Percentiles rank a stretch among this genome's conserved stretches.
Evolutionary conservation across 2,329 filamentous ascomycete genomes (phyloP).

Genomic region (Sclerotinia borealis): DNA sequence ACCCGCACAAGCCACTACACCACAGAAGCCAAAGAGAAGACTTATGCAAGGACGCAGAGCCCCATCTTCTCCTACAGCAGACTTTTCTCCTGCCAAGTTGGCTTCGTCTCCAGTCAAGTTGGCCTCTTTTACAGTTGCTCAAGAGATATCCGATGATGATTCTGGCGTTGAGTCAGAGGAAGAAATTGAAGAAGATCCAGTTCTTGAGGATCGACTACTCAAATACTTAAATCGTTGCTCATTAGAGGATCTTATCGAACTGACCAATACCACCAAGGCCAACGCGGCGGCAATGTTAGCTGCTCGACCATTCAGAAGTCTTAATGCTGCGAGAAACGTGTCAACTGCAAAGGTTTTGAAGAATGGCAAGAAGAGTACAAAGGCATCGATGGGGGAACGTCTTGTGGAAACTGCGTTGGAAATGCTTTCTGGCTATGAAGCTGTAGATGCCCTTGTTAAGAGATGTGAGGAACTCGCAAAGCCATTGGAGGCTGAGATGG

Average conservation of each 20-base stretch:
- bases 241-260: constrained; percentile 69
- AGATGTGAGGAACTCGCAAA: constrained; percentile 69
- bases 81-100: constrained; percentile 21
- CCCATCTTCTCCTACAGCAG: constrained; percentile 22
- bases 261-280: constrained; percentile 67
- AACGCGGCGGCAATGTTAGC: constrained; percentile 64
- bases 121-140: constrained; percentile 17
- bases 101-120: constrained; percentile 20
- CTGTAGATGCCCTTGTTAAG: constrained; percentile 75
- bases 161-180: constrained; percentile 27
- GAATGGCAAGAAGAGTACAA: constrained; percentile 43
- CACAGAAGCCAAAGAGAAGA: constrained; percentile 30
- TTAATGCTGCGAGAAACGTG: constrained; percentile 62
- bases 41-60: constrained; percentile 32
- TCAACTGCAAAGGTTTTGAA: constrained; percentile 44
- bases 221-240: constrained; percentile 79
- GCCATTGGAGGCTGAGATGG: constrained; percentile 58
- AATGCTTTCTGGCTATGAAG: constrained; percentile 74
- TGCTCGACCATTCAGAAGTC: constrained; percentile 64
- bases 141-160: constrained; percentile 30
- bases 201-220: constrained; percentile 54
- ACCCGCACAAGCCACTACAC: constrained; percentile 15
- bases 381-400: constrained; percentile 54
- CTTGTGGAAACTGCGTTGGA: constrained; percentile 61
- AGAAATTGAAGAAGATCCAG: constrained; percentile 36